phyloP scores from a whole-genome alignment of 352 stramenopile genomes.

The Phytophthora sp. region DNA sequence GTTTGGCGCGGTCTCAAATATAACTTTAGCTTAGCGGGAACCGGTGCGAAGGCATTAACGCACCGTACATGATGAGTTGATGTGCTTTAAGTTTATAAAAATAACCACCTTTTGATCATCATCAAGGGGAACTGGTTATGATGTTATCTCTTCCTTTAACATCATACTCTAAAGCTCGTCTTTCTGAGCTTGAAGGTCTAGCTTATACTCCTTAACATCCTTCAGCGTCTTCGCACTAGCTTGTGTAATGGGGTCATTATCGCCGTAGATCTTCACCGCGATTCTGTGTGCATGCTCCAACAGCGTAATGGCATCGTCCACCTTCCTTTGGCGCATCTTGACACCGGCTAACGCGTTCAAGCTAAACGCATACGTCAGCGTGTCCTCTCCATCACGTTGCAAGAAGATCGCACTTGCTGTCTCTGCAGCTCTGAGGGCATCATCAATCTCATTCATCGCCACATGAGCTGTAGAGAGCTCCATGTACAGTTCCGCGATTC shows the following conservation, averaged over 20 bases:
- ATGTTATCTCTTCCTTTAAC: too few species aligned
- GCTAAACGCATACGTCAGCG: slow-evolving; percentile 77
- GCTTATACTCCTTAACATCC: slow-evolving; percentile 65
- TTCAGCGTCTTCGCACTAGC: slow-evolving; percentile 68
- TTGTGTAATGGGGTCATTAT: slow-evolving; percentile 63
- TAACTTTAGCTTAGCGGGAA: too few species aligned
- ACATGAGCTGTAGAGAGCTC: slow-evolving; percentile 64
- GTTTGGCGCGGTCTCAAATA: too few species aligned
- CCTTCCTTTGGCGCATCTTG: slow-evolving; percentile 68
- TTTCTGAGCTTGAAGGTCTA: slow-evolving; percentile 43
- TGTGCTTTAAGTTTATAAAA: too few species aligned
- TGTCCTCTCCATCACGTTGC: slow-evolving; percentile 68
- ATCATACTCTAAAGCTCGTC: slow-evolving; percentile 52
- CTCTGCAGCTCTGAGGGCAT: slow-evolving; percentile 45
- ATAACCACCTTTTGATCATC: too few species aligned
- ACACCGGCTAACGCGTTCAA: slow-evolving; percentile 84
- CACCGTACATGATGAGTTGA: too few species aligned
- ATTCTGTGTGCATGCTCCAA: slow-evolving; percentile 74
- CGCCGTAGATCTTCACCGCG: slow-evolving; percentile 67
- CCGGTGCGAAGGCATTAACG: too few species aligned
- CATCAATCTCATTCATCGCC: slow-evolving; percentile 45
- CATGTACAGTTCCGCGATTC: slow-evolving; percentile 83
- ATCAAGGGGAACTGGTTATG: too few species aligned
- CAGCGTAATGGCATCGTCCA: slow-evolving; percentile 61
- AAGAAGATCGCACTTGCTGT: slow-evolving; percentile 60